Evolutionary conservation across 2,329 filamentous ascomycete genomes (phyloP).

Genomic region (Curvularia sp.): DNA sequence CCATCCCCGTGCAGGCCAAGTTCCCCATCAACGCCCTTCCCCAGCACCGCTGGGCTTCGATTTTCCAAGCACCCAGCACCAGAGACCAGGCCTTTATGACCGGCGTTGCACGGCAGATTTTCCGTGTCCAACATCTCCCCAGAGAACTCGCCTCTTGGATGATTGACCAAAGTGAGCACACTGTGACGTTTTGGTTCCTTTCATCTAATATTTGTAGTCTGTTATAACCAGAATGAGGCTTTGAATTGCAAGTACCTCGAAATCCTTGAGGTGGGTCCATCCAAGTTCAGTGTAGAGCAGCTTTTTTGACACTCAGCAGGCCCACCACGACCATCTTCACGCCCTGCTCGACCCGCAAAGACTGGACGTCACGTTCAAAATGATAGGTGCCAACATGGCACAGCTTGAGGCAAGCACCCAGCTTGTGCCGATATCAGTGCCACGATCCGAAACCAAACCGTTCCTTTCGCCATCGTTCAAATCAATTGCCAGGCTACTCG

Average conservation of each 20-base stretch:
- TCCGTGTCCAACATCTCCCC: constrained; percentile 48
- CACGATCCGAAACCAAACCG: constrained; percentile 17
- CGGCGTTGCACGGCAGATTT: constrained; percentile 53
- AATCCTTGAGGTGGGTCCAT: constrained; percentile 35
- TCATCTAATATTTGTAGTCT: constrained; percentile 38
- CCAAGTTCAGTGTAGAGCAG: not conserved
- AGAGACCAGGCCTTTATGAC: constrained; percentile 53
- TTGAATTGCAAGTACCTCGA: constrained; percentile 49
- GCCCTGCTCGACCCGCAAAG: constrained; percentile 49
- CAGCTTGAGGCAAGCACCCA: constrained; percentile 9
- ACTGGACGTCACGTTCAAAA: constrained; percentile 63
- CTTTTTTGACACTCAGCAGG: constrained; percentile 21
- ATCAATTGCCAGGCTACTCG: constrained; percentile 34
- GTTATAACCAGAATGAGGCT: constrained; percentile 40
- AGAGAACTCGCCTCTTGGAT: constrained; percentile 54
- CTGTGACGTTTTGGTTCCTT: not conserved
- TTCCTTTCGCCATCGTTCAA: constrained; percentile 33
- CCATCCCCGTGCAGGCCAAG: not conserved
- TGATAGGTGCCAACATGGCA: constrained; percentile 60
- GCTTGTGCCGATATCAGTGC: constrained; percentile 16
- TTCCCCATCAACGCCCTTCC: constrained; percentile 35
- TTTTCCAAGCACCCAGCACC: constrained; percentile 36
- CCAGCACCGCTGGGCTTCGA: constrained; percentile 42
- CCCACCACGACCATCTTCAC: constrained; percentile 38
- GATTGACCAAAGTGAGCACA: constrained; percentile 45